Evolutionary conservation across 805 yeast genomes (phyloP), one percentile per base, ranked within the genome.

Genomic region (Tetrapisispora iriomotensis): DNA sequence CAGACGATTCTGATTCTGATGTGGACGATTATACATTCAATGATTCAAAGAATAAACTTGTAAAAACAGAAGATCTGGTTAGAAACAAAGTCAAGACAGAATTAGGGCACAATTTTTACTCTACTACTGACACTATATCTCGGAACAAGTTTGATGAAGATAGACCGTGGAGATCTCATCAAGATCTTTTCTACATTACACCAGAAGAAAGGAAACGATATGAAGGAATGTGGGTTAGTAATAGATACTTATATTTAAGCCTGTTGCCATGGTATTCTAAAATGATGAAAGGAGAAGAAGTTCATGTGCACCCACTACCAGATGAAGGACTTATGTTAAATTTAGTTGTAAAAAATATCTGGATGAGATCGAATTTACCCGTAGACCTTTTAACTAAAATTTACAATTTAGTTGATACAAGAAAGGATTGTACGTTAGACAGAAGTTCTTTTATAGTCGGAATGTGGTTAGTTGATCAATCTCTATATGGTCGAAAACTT

Each of bases 381-480:
- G 67, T 62, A 17, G 82, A 77, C 23, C 70, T 75, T 0, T 57
- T 82, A 26, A 67, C 64, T 20, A 72, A 74, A 36, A 77, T 79
- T 23, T 84, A 85, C 87, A 73, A 75, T 38, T 67, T 79, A 50
- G 88, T 87, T 4, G 84, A 72, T 54, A 70, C 61, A 40, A 58
- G 76, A 45, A 60, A 67, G 31, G 90, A 82, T 56, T 94, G 94
- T 0, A 74, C 82, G 1, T 64, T 90, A 39, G 80, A 78, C 46
- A 74, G 83, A 45, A 79, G 77, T 22, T 88, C 87, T 47, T 90
- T 90, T 51, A 62, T 88, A 22, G 88, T 87, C 13, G 98, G 98
- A 0, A 87, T 82, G 81, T 90, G 97, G 97, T 61, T 87, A 6
- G 88, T 90, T 3, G 98, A 90, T 58, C 97, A 90, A 60, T 84